Evolutionary conservation across 345 rosid genomes (phyloP).

Genomic region (Lepidium didymum): DNA sequence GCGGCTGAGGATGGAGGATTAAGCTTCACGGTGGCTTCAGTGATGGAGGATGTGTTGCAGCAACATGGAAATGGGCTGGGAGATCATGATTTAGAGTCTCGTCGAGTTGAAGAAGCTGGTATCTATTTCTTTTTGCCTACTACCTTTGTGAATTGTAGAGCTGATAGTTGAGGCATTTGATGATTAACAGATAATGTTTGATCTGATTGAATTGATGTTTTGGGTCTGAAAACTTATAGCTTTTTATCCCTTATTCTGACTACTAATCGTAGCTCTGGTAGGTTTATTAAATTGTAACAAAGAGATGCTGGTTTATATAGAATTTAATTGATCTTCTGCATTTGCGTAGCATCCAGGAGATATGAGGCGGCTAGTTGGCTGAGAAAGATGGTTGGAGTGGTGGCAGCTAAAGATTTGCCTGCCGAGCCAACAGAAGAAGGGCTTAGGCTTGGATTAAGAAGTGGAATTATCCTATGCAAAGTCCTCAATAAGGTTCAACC

Average conservation of each 20-base stretch:
- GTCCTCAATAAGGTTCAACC: slow-evolving; percentile 71
- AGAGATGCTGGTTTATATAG: not conserved
- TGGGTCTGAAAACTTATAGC: not conserved
- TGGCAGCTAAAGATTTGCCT: slow-evolving; percentile 75
- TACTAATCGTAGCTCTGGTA: not conserved
- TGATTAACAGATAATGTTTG: not conserved
- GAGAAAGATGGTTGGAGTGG: slow-evolving; percentile 71
- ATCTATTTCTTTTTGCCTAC: not conserved
- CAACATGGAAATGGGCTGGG: slow-evolving; percentile 47
- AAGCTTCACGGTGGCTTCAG: slow-evolving; percentile 53
- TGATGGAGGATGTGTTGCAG: slow-evolving; percentile 64
- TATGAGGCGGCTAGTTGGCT: slow-evolving; percentile 80
- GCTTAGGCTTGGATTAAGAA: slow-evolving; percentile 73
- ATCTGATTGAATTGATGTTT: not conserved
- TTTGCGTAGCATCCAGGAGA: slow-evolving; percentile 56
- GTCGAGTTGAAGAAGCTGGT: slow-evolving; percentile 77
- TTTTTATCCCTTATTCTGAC: not conserved
- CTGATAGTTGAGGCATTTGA: not conserved
- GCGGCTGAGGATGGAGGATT: slow-evolving; percentile 43
- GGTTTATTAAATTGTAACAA: not conserved
- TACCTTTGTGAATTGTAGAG: not conserved
- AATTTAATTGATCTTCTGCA: not conserved
- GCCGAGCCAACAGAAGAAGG: slow-evolving; percentile 85
- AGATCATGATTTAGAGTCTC: slow-evolving; percentile 55
- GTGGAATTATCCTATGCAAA: slow-evolving; percentile 83